Evolutionary conservation across 306 rosid genomes (phyloP).

Genomic region (Quercus alba): DNA sequence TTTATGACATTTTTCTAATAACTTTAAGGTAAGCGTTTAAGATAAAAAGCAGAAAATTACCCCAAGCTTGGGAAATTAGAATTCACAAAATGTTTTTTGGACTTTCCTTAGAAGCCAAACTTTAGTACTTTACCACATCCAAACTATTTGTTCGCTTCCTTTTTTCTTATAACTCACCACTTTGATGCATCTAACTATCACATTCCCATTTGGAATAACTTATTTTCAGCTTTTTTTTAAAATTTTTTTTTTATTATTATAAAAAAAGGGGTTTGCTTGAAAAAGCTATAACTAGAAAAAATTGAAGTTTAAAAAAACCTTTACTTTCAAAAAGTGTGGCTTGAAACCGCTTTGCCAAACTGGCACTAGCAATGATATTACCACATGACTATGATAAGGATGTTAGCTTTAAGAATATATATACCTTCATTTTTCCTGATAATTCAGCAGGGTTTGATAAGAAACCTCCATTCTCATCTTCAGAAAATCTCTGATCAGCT

Average conservation of each 20-base stretch:
- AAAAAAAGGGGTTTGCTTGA: too few species aligned
- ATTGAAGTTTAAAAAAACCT: too few species aligned
- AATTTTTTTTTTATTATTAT: too few species aligned
- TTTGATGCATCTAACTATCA: background rate
- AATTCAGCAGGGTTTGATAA: slow-evolving; percentile 26
- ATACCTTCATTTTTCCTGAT: slow-evolving; percentile 53
- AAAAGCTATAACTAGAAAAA: too few species aligned
- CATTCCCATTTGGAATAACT: too few species aligned
- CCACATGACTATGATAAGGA: background rate
- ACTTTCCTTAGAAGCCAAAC: background rate
- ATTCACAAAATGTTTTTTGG: background rate
- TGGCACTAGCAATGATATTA: background rate
- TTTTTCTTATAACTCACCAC: background rate
- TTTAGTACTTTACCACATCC: background rate
- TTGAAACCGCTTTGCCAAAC: too few species aligned
- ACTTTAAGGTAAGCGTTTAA: background rate
- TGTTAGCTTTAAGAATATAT: background rate
- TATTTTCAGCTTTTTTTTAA: too few species aligned
- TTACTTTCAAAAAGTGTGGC: too few species aligned
- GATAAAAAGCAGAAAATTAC: background rate
- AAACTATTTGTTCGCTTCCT: background rate
- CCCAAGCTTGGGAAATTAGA: background rate
- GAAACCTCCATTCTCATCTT: slow-evolving; percentile 33
- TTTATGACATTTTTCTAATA: background rate
- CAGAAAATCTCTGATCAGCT: slow-evolving; percentile 72